These are phyloP conservation scores for Metschnikowia sp. DNA, from an alignment of 805 yeast species.

Conservation along the genomic window DNA sequence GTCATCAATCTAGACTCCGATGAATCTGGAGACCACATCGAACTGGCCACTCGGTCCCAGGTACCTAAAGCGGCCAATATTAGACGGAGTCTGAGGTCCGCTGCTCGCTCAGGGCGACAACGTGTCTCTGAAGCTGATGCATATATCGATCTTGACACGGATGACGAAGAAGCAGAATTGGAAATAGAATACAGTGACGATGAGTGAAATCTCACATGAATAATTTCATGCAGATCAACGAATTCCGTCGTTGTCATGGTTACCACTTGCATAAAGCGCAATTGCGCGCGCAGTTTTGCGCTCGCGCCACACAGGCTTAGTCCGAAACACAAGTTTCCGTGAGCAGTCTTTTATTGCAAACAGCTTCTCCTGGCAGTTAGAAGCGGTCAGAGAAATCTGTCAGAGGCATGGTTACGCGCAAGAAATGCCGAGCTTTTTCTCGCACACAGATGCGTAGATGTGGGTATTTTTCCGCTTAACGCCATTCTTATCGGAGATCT, in stretches of 20 bases:
- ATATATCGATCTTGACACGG: not conserved
- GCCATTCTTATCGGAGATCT: no score
- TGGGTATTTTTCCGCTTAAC: no score
- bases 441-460: no score
- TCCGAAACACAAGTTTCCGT: not conserved
- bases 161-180: conserved; percentile 17
- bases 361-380: not conserved
- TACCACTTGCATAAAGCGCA: not conserved
- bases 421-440: no score
- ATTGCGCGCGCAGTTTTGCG: not conserved
- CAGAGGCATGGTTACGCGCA: no score
- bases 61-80: no score
- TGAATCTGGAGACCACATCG: not conserved
- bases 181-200: conserved; percentile 22
- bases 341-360: no score
- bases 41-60: not conserved
- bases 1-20: conserved; percentile 1
- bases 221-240: no score
- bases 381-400: no score
- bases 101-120: no score
- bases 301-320: not conserved
- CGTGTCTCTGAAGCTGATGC: not conserved
- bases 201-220: not conserved
- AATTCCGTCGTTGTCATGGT: not conserved
- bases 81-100: no score